A percentile compares a stretch with the other conserved stretches of the same genome.
These are phyloP conservation scores for Lentinula edodes DNA, from an alignment of 768 basidiomycete species.

Conservation along the genomic window DNA sequence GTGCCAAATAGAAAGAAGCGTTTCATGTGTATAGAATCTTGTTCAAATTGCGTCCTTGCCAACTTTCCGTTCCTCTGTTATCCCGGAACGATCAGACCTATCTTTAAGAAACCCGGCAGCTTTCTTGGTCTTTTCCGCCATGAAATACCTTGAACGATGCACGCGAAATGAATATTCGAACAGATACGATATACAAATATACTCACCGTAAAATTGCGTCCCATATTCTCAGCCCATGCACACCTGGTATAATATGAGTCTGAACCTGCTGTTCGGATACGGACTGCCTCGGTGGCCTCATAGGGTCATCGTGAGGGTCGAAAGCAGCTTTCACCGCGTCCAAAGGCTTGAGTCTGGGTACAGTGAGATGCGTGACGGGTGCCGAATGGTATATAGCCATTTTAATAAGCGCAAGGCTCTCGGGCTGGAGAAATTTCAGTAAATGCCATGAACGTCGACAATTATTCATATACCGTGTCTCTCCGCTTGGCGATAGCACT, in stretches of 20 bases:
- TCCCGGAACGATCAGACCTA: not conserved
- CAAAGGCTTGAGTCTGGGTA: slow-evolving; percentile 39
- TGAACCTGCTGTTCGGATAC: slow-evolving; percentile 50
- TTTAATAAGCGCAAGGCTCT: slow-evolving; percentile 49
- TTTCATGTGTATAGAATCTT: not conserved
- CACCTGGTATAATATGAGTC: slow-evolving; percentile 28
- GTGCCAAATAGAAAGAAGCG: too few species aligned
- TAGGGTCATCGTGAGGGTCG: slow-evolving; percentile 42
- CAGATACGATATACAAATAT: not conserved
- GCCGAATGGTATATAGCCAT: slow-evolving; percentile 53
- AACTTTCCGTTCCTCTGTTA: slow-evolving; percentile 1
- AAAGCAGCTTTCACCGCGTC: slow-evolving; percentile 45
- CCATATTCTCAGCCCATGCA: slow-evolving; percentile 56
- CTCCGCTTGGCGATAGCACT: slow-evolving; percentile 64
- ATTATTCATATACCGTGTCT: slow-evolving; percentile 47
- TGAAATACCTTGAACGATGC: slow-evolving; percentile 3
- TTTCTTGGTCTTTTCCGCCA: slow-evolving; percentile 8
- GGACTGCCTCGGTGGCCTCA: slow-evolving; percentile 43
- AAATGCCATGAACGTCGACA: not conserved
- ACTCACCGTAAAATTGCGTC: slow-evolving; percentile 43
- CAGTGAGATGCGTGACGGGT: slow-evolving; percentile 45
- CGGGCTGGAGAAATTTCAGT: slow-evolving; percentile 29
- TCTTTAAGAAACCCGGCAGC: not conserved
- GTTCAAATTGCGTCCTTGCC: not conserved
- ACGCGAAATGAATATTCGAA: not conserved